These are phyloP conservation scores for Papiliotrema terrestris DNA, from an alignment of 1,284 basidiomycete species.

Conservation along the genomic window DNA sequence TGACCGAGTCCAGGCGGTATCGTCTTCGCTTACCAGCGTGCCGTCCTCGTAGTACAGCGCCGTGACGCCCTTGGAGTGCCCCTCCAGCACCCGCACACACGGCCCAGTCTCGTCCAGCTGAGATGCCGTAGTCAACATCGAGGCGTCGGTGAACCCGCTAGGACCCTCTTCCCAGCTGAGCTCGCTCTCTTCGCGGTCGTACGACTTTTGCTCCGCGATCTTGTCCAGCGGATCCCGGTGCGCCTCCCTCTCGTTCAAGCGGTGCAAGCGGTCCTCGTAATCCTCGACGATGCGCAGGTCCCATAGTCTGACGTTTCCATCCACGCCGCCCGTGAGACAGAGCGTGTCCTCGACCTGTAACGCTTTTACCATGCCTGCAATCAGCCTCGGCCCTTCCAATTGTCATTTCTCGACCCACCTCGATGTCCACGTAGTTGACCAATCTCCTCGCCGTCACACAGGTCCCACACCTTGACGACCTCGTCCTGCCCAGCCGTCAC, in stretches of 20 bases:
- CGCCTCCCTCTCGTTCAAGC: conserved; percentile 45
- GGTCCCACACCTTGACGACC: conserved; percentile 58
- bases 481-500: conserved; percentile 73
- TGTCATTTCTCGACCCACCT: conserved; percentile 46
- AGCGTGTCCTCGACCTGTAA: conserved; percentile 90
- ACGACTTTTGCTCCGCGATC: conserved; percentile 30
- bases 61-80: conserved; percentile 89
- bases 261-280: conserved; percentile 62
- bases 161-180: conserved; percentile 31
- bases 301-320: conserved; percentile 81
- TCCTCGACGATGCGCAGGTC: conserved; percentile 76
- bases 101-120: conserved; percentile 52
- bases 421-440: conserved; percentile 74
- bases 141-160: conserved; percentile 22
- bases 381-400: conserved; percentile 4
- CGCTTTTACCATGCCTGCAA: conserved; percentile 67
- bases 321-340: conserved; percentile 85
- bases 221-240: conserved; percentile 38
- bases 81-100: conserved; percentile 76
- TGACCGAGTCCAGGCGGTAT: no score
- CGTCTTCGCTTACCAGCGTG: conserved; percentile 61
- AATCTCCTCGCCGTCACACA: conserved; percentile 65
- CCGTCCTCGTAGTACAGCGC: conserved; percentile 92
- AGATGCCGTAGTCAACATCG: conserved; percentile 5
- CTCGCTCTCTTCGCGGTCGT: conserved; percentile 23